Evolutionary conservation across 2,329 filamentous ascomycete genomes (phyloP).

Genomic region (Lasiodiplodia sp.): DNA sequence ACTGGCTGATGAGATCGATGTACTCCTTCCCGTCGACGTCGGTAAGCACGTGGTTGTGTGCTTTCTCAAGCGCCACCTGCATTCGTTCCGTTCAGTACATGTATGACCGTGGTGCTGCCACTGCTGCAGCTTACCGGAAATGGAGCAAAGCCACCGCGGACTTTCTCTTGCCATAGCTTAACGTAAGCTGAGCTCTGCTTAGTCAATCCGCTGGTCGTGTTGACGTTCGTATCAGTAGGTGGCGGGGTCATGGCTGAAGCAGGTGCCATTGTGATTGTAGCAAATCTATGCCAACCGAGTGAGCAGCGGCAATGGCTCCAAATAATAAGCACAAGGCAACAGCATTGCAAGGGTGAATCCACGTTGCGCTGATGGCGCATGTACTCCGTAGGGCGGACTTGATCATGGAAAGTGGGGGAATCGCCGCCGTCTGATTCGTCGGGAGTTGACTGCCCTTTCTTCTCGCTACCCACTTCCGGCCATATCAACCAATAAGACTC

Average conservation of each 20-base stretch:
- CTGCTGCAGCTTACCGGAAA: background rate
- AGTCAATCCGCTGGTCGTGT: background rate
- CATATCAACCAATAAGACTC: no score
- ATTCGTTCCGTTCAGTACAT: background rate
- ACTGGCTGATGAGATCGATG: conserved; percentile 7
- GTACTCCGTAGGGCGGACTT: no score
- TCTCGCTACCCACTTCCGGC: no score
- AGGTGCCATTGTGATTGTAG: background rate
- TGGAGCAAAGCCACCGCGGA: conserved; percentile 6
- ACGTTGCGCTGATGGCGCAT: no score
- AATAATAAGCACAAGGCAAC: no score
- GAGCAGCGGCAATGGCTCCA: background rate
- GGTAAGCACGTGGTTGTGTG: background rate
- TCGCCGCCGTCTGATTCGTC: no score
- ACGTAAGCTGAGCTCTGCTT: background rate
- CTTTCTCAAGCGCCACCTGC: conserved; percentile 1
- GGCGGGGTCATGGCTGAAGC: background rate
- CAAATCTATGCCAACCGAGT: background rate
- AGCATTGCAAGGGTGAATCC: no score
- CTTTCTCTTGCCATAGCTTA: conserved; percentile 10
- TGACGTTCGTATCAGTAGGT: background rate
- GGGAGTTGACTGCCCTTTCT: no score
- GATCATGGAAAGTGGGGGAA: no score
- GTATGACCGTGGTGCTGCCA: no score
- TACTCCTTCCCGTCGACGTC: conserved; percentile 8